Percentiles rank a stretch among this genome's conserved stretches.
Conservation (phyloP, 2,329 filamentous ascomycete genomes). For the Monosporascus sp. region DNA sequence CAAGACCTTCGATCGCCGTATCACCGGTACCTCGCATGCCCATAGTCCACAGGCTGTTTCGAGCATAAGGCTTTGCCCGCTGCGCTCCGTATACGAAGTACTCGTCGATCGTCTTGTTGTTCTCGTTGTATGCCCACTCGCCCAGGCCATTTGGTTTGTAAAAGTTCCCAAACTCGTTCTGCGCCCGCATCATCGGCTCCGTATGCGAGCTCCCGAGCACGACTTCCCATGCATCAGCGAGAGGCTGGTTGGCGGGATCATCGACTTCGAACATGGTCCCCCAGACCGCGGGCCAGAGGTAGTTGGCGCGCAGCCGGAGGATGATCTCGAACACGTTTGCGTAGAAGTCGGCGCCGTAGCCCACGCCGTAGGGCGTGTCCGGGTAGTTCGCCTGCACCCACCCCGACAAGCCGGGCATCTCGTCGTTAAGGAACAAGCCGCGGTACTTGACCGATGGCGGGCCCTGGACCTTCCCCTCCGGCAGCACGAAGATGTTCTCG, state of each 20-base stretch:
- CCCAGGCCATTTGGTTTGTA: conserved; percentile 41
- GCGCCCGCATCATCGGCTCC: conserved; percentile 62
- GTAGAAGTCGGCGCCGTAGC: conserved; percentile 60
- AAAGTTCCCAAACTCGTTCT: conserved; percentile 49
- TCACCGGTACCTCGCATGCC: conserved; percentile 68
- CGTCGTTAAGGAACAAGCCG: conserved; percentile 67
- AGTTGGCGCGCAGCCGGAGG: conserved; percentile 65
- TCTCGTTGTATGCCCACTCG: conserved; percentile 64
- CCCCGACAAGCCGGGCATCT: conserved; percentile 61
- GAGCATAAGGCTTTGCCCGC: conserved; percentile 60
- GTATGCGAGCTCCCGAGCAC: conserved; percentile 70
- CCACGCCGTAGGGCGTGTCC: conserved; percentile 39
- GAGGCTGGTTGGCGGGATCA: conserved; percentile 60
- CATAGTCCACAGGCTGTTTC: conserved; percentile 60
- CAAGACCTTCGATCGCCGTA: conserved; percentile 50
- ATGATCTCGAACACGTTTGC: conserved; percentile 64
- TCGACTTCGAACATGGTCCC: conserved; percentile 67
- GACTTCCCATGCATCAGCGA: conserved; percentile 68
- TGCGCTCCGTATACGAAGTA: conserved; percentile 65
- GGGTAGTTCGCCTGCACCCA: conserved; percentile 48
- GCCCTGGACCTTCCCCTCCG: conserved; percentile 49
- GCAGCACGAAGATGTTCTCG: conserved; percentile 48
- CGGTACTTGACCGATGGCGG: conserved; percentile 62
- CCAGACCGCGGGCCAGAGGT: conserved; percentile 71
- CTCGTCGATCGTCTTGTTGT: conserved; percentile 61